Evolutionary conservation across 805 yeast genomes (phyloP), one percentile per base, ranked within the genome.

Genomic region (Saccharomyces cerevisiae): DNA sequence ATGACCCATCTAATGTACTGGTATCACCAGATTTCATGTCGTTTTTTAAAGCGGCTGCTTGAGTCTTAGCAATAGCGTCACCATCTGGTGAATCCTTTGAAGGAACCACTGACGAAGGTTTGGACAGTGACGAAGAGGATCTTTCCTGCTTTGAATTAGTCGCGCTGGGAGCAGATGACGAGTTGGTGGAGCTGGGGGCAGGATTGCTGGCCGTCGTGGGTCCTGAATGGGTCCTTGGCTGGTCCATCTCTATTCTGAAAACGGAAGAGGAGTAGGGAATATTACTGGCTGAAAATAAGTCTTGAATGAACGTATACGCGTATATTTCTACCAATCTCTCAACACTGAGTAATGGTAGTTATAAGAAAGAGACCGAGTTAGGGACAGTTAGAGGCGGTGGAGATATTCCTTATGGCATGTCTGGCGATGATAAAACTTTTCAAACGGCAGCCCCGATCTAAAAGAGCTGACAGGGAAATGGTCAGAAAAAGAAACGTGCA

Each of bases 181-280:
- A 50, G 46, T 52, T 55, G 41, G 54, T 48, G 46, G 60, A 53
- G 9, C 55, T 53, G 13, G 52, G 56, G 46, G 41, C 56, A 48
- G 63, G 50, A 36, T 36, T 36, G 9, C 43, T 36, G 43, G 43
- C 43, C 43, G 43, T 36, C 22, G 43, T 36, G 43, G 43, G 43
- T 36, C 43, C 43, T 36, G 43, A 36, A 22, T 57, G 59, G n/a
- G 59, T 57, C 31, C 56, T 53, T 22, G 57, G 55, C 32, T 57
- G 59, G 30, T 57, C 59, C 57, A 57, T 57, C 43, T 36, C 43
- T 36, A 9, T 17, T 8, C 17, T 36, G 43, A 36, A 36, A 36
- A 36, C 22, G 43, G 43, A 21, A 36, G 43, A 36, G 43, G 43
- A 21, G 24, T 8, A 9, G 11, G 24, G 43, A 21, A 9, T 21